Evolutionary conservation across 768 basidiomycete genomes (phyloP).

Genomic region (Lentinula edodes): DNA sequence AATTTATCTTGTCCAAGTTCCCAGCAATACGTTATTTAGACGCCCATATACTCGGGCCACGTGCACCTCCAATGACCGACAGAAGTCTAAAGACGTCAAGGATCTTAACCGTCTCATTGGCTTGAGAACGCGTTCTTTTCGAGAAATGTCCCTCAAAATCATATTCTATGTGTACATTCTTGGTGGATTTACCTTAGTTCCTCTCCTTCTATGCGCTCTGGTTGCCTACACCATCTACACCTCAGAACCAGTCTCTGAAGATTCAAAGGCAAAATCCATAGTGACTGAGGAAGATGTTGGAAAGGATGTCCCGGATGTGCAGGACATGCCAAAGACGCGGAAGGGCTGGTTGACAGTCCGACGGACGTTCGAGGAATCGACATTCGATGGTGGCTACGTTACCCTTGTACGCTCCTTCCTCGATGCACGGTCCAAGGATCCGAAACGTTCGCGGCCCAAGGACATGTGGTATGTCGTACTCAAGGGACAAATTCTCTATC

Average conservation of each 20-base stretch:
- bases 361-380: slow-evolving; percentile 66
- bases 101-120: slow-evolving; percentile 5
- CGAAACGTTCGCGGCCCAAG: slow-evolving; percentile 77
- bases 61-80: neutral
- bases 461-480: slow-evolving; percentile 92
- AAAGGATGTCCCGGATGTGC: slow-evolving; percentile 24
- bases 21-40: neutral
- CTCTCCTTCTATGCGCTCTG: slow-evolving; percentile 56
- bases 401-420: slow-evolving; percentile 75
- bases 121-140: slow-evolving; percentile 4
- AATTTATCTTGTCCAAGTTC: neutral
- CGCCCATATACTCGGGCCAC: neutral
- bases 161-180: slow-evolving; percentile 82
- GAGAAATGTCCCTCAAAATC: slow-evolving; percentile 59
- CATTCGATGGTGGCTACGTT: slow-evolving; percentile 65
- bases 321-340: slow-evolving; percentile 60
- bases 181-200: slow-evolving; percentile 87
- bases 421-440: slow-evolving; percentile 79
- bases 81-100: neutral
- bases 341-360: slow-evolving; percentile 84
- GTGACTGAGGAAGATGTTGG: slow-evolving; percentile 21
- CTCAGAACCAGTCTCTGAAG: slow-evolving; percentile 64
- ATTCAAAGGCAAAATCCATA: slow-evolving; percentile 25
- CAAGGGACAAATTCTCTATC: slow-evolving; percentile 86
- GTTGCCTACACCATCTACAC: slow-evolving; percentile 72